phyloP scores from a whole-genome alignment of 2,329 filamentous ascomycete species.

The Alternaria brassicae region DNA sequence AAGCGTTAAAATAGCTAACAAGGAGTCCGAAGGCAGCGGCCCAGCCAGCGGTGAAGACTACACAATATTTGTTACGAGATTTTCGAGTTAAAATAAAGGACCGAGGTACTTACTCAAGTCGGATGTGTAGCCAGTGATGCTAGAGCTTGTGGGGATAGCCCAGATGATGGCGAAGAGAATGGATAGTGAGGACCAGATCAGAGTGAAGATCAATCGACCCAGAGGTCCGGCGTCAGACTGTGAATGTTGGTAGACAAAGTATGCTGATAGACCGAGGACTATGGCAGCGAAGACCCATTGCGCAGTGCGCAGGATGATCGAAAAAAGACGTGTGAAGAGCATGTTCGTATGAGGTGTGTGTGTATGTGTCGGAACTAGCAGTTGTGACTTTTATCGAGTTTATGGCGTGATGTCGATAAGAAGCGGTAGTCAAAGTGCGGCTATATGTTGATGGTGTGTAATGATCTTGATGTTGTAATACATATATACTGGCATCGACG shows the following conservation, averaged over 20 bases:
- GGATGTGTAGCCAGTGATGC: slow-evolving; percentile 73
- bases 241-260: slow-evolving; percentile 32
- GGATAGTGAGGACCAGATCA: slow-evolving; percentile 72
- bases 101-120: slow-evolving; percentile 58
- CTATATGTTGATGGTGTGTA: not conserved
- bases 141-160: slow-evolving; percentile 72
- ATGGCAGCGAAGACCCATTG: slow-evolving; percentile 76
- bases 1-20: slow-evolving; percentile 35
- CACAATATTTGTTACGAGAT: not conserved
- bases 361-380: not conserved
- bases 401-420: not conserved
- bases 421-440: not conserved
- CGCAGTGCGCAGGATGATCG: slow-evolving; percentile 65
- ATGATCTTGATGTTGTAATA: not conserved
- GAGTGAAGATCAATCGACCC: slow-evolving; percentile 76
- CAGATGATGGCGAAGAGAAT: slow-evolving; percentile 74
- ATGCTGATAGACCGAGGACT: slow-evolving; percentile 41
- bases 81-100: too few species aligned
- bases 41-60: slow-evolving; percentile 71
- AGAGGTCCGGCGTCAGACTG: slow-evolving; percentile 61
- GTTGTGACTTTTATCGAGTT: not conserved
- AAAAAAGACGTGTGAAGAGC: slow-evolving; percentile 58
- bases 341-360: slow-evolving; percentile 23
- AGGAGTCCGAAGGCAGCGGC: slow-evolving; percentile 60
- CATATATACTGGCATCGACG: not conserved